Percentiles rank a stretch among this genome's conserved stretches.
These are phyloP conservation scores for Chaetomium sp. DNA, from an alignment of 2,329 filamentous ascomycete genomes.

Conservation along the genomic window DNA sequence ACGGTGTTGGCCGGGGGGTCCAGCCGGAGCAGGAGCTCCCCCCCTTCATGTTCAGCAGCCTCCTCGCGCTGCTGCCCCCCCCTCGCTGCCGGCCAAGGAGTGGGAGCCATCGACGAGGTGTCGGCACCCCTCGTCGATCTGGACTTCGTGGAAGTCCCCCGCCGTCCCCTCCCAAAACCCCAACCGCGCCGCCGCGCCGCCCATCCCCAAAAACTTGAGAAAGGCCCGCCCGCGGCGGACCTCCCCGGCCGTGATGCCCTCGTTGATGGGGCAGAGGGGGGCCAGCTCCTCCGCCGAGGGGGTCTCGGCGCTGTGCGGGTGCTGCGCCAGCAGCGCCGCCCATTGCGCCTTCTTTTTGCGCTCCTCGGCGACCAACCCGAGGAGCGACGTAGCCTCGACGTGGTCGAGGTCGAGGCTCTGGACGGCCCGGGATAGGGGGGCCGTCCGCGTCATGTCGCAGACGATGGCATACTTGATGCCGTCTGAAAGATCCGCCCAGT, in stretches of 20 bases:
- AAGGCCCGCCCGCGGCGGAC: conserved; percentile 24
- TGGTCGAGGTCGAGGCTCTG: conserved; percentile 22
- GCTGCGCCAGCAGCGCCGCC: neutral
- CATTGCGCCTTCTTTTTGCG: conserved; percentile 3
- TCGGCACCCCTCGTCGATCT: conserved; percentile 2
- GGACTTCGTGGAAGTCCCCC: conserved; percentile 13
- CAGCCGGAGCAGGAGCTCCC: conserved; percentile 9
- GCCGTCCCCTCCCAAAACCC: conserved; percentile 22
- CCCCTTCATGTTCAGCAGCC: neutral
- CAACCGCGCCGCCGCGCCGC: conserved; percentile 17
- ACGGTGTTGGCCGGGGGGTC: conserved; percentile 17
- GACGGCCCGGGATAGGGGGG: conserved; percentile 24
- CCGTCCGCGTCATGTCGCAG: conserved; percentile 25
- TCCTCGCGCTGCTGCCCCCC: neutral
- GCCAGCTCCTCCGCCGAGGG: neutral
- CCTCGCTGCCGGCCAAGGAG: neutral
- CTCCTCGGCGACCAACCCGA: conserved; percentile 28
- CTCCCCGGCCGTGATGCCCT: conserved; percentile 18
- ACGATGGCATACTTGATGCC: conserved; percentile 34
- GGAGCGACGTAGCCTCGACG: conserved; percentile 25
- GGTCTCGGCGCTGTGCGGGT: neutral
- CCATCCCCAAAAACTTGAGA: conserved; percentile 22
- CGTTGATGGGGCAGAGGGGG: conserved; percentile 18
- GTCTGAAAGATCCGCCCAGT: conserved; percentile 32
- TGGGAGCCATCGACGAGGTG: neutral